A percentile compares a stretch with the other conserved stretches of the same genome.
phyloP scores from a whole-genome alignment of 257 asterid genomes.

The Solanum ossicruentum region DNA sequence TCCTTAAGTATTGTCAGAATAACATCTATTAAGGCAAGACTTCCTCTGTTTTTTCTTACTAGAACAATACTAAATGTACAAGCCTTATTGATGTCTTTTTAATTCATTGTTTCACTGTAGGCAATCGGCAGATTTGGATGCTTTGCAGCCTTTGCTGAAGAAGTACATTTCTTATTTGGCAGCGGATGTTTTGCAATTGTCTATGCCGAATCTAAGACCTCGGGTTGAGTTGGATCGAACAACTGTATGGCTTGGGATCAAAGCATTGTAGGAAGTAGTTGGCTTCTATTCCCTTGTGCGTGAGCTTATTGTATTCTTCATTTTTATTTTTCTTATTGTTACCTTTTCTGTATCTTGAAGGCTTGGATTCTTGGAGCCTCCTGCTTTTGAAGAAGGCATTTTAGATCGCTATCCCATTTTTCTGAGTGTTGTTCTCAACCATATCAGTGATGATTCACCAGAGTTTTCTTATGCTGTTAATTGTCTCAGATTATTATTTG shows the following conservation, averaged over 20 bases:
- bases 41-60: not conserved
- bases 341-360: slow-evolving; percentile 31
- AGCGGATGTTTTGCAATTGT: slow-evolving; percentile 36
- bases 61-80: not conserved
- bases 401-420: slow-evolving; percentile 86
- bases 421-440: slow-evolving; percentile 89
- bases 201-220: slow-evolving; percentile 49
- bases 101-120: slow-evolving; percentile 16
- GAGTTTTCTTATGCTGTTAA: slow-evolving; percentile 92
- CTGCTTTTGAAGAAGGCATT: slow-evolving; percentile 96
- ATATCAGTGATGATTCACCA: slow-evolving; percentile 75
- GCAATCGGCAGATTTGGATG: slow-evolving; percentile 67
- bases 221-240: slow-evolving; percentile 79
- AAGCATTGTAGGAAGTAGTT: slow-evolving; percentile 82
- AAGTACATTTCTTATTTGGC: slow-evolving; percentile 68
- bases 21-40: not conserved
- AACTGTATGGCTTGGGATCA: slow-evolving; percentile 98
- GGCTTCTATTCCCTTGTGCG: slow-evolving; percentile 19
- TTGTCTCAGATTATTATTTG: slow-evolving; percentile 80
- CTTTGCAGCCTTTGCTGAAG: slow-evolving; percentile 78
- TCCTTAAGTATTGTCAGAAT: not conserved
- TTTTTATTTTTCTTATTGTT: slow-evolving; percentile 9
- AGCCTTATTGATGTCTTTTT: not conserved
- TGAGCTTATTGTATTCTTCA: slow-evolving; percentile 1
- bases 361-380: slow-evolving; percentile 92